These are phyloP conservation scores for Malassezia sympodialis DNA, from an alignment of 1,284 basidiomycete genomes.

Conservation along the genomic window DNA sequence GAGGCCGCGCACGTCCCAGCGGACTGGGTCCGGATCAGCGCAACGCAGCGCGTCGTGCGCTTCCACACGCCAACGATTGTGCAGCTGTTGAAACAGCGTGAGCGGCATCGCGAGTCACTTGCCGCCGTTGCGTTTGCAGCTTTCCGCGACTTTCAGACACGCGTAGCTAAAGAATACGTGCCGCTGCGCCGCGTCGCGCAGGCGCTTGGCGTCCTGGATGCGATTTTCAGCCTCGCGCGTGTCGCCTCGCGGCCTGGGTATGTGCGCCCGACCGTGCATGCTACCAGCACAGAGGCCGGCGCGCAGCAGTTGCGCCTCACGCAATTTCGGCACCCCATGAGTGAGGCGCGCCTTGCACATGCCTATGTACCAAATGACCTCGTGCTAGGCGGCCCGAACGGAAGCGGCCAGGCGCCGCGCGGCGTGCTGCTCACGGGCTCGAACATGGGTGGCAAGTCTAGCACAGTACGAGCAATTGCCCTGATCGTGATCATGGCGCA, in stretches of 20 bases:
- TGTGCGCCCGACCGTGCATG: constrained; percentile 17
- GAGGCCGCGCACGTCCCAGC: constrained; percentile 66
- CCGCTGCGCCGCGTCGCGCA: constrained; percentile 27
- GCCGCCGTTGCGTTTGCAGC: constrained; percentile 51
- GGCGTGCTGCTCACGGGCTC: constrained; percentile 41
- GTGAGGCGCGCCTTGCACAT: constrained; percentile 22
- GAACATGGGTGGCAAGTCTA: constrained; percentile 59
- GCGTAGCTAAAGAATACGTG: constrained; percentile 22
- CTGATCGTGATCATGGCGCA: constrained; percentile 51
- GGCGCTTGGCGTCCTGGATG: constrained; percentile 31
- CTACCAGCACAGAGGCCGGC: neutral
- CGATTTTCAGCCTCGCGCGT: constrained; percentile 24
- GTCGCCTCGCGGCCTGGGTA: constrained; percentile 29
- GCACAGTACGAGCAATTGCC: constrained; percentile 46
- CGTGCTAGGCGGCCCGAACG: constrained; percentile 16
- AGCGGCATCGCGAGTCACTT: constrained; percentile 67
- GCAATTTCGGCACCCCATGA: constrained; percentile 37
- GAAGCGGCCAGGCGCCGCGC: neutral
- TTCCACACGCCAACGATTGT: constrained; percentile 70
- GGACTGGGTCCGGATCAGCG: constrained; percentile 68
- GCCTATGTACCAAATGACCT: constrained; percentile 39
- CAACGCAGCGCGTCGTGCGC: constrained; percentile 64
- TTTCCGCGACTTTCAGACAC: constrained; percentile 22
- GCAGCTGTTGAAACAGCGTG: constrained; percentile 61
- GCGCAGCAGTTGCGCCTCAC: constrained; percentile 19